Base-by-base conservation (phyloP, 2,329 filamentous ascomycete genomes). In the Clonostachys sp. region DNA sequence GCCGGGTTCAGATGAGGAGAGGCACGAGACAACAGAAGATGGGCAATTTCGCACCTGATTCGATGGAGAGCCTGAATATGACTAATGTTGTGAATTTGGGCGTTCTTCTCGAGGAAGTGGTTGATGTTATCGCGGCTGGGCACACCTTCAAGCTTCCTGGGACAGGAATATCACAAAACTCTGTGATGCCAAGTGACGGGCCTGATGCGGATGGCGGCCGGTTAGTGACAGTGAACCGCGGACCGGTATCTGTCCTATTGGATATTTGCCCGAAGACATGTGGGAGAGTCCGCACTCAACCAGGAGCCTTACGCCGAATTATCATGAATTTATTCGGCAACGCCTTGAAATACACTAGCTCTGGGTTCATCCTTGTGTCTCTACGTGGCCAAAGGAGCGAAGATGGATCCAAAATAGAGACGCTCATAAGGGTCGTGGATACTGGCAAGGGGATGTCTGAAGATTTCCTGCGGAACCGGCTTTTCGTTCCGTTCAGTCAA, bases 271-370 rank as follows among this genome's bases (percentile, higher is more conserved):
- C 54, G 52, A 68, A 17, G 56, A 67, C 44, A 50, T 67, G 54
- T 16, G 83, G 80, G 79, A 59, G 67, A 14, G 78, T 82, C 46
- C 65, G 69, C 5, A 73, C 77, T 4, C 74, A 83, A 42, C 73
- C 77, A 1, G 79, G 80, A 5, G 67, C 66, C 2, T 55, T 71
- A 8, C 62, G 69, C n/a, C 68, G 79, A 8, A 74, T 84, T 42
- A 70, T 84, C 43, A 82, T 83, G 78, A 84, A 84, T 48, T 55
- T 84, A 1, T 77, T 83, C 40, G 78, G 78, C 9, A 85, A 85
- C 54, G 73, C 81, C 0, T 67, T 84, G 55, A 85, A 84, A 57
- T 85, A 83, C 49, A 84, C 80, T 0, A 66, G 70, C 3, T 57
- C 63, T 1, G 80, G 80, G 5, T 74, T 66, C 46, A 71, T 84